Conservation (phyloP, 106 monocot species). For the Ottelia alismoides region DNA sequence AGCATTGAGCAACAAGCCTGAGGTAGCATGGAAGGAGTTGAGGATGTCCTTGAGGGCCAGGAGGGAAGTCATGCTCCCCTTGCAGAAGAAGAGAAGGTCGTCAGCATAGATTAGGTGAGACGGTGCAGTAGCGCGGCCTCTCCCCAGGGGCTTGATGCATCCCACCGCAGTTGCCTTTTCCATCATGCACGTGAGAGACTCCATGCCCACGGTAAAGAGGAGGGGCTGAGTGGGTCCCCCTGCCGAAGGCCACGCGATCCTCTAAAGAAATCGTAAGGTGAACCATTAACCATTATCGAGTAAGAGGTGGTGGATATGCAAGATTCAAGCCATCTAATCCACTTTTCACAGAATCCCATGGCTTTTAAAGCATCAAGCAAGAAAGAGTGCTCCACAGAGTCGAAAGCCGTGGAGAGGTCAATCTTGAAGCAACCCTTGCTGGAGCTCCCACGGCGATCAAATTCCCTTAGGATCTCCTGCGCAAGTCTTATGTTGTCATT, state of each 20-base stretch:
- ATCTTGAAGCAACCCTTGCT: background rate
- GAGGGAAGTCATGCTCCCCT: too few species aligned
- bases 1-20: too few species aligned
- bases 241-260: background rate
- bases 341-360: background rate
- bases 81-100: too few species aligned
- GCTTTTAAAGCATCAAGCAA: background rate
- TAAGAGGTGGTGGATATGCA: background rate
- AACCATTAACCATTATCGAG: background rate
- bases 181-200: background rate
- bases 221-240: background rate
- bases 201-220: background rate
- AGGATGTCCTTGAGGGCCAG: too few species aligned
- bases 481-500: background rate
- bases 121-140: too few species aligned
- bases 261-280: background rate
- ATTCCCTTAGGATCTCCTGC: background rate
- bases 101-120: too few species aligned
- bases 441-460: background rate
- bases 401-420: background rate
- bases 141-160: too few species aligned
- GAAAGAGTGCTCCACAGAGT: background rate
- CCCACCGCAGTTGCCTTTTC: background rate
- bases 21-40: too few species aligned
- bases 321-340: background rate